Evolutionary conservation across 305 asterid species (phyloP), one percentile per base, ranked within the genome.

Genomic region (Solanum aculeatissimum): DNA sequence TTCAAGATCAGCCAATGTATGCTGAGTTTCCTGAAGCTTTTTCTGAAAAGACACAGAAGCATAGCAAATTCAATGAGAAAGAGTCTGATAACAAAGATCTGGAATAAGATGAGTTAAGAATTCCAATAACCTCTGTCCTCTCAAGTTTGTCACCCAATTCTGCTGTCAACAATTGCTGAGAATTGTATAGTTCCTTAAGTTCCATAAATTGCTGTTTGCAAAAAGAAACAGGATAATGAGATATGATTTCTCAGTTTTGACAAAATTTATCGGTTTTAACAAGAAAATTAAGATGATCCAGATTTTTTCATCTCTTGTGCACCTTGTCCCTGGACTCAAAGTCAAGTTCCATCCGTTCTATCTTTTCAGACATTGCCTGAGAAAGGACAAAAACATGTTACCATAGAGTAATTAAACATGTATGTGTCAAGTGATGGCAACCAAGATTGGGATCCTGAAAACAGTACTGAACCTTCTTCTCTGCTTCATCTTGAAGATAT

Each of bases 281-380:
- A 18, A 77, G 66, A 78, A 78, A 49, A 78, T 12, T 18, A 78
- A 54, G 83, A 78, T 53, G 83, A 66, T 32, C 49, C 45, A 78
- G 32, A 29, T 72, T 53, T 77, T 75, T 51, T 78, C 66, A 53
- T 54, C 66, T 78, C 83, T 69, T 69, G 49, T 19, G 58, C 93
- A 92, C 99, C 99, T 94, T 94, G 91, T 95, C 99, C 89, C 94
- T 93, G 89, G 98, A 95, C 74, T 93, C 99, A 8, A 92, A 87
- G 88, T 93, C 99, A 82, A 93, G 97, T 84, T 97, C 99, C 99
- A 97, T 94, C 15, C 93, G 93, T 90, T 95, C 99, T 88, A 97
- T 93, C 90, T 94, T 97, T 87, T 97, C 99, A 14, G 99, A 84
- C 99, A 97, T 95, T 63, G 97, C 98, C 99, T 97, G 91, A 82